Base-by-base conservation (phyloP, 176 grass and related monocot genomes). In the Carex pumila region DNA sequence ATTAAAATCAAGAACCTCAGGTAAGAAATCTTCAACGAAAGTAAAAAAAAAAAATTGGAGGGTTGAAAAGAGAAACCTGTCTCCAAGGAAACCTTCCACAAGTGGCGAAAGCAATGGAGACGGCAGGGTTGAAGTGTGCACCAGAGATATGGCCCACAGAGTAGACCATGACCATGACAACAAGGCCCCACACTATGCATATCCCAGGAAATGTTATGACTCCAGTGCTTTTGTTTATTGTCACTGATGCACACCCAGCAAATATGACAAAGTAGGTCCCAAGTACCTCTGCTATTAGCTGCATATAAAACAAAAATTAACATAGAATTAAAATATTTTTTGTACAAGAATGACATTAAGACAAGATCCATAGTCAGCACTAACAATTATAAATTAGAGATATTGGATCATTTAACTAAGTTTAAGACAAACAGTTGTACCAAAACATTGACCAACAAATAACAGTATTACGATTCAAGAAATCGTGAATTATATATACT, bases 231-330 rank as follows among this genome's bases (percentile, higher is more conserved):
- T 83, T 67, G 87, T 98, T 95, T 81, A 92, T 65, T 49, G 87
- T 90, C 57, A 95, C 96, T 0, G 96, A 85, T 18, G 69, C 89
- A 76, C 92, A 93, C 0, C 95, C 92, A 2, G 92, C 95, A 75
- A 93, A 95, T 83, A 98, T 92, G 71, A 93, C 87, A 65, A 98
- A 95, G 80, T 98, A 98, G 12, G 92, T 98, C 13, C 91, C 92
- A 30, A 98, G 1, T 49, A 91, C 43, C 70, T 98, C 89, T 0
- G 92, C 95, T 22, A 93, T 31, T n/a, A 95, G 65, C 92, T 95
- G 76, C 7, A 45, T 64, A 7, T 5, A 25, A 22, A 86, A 47
- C 37, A 53, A 55, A 54, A 65, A 52, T 29, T 73, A 75, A 45
- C 17, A 71, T 39, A 60, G 10, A 34, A 11, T 52, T 63, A 81